Evolutionary conservation across 495 filamentous ascomycete genomes (phyloP), one percentile per base, ranked within the genome.

Genomic region (Penicillium paxilli): DNA sequence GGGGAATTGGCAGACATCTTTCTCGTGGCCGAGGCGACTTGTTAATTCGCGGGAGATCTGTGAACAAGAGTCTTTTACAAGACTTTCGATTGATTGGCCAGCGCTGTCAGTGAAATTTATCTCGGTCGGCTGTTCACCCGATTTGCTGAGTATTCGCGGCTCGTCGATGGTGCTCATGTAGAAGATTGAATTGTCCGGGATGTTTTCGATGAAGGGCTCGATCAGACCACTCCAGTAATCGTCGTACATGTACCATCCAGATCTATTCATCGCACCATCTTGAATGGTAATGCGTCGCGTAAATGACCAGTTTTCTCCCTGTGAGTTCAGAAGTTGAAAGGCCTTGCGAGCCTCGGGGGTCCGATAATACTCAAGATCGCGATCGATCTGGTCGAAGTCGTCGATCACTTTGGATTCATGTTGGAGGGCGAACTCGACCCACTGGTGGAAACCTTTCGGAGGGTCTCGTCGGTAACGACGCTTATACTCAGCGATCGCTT

Each of bases 371-470:
- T 38, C 30, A 4, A 49, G 47, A 20, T 49, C 47, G 1, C 47
- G 30, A 40, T 40, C 32, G n/a, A 49, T 49, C 32, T 49, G 30
- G 35, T 75, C 73, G 12, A 83, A 89, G 52, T 83, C 75, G 49
- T 90, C 86, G 37, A 88, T 72, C 17, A 88, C 71, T 17, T 77
- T 60, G 1, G 83, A 81, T 12, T 72, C 70, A n/a, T 74, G 78
- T 5, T 75, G 63, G 35, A 64, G 74, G 6, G 86, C 83, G 57
- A 83, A 87, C 23, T 82, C 67, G 55, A 77, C 87, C 86, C 86
- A 89, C 41, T 73, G 64, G 56, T 88, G 81, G 56, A 89, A 90
- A 28, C 81, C 74, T 4, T 72, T 78, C 3, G 87, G 87, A 10
- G 87, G 87, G 10, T 74, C 62, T 14, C 82, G 68, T 2, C 74